phyloP scores from a whole-genome alignment of 352 stramenopile species.

The Phytophthora palmivora region DNA sequence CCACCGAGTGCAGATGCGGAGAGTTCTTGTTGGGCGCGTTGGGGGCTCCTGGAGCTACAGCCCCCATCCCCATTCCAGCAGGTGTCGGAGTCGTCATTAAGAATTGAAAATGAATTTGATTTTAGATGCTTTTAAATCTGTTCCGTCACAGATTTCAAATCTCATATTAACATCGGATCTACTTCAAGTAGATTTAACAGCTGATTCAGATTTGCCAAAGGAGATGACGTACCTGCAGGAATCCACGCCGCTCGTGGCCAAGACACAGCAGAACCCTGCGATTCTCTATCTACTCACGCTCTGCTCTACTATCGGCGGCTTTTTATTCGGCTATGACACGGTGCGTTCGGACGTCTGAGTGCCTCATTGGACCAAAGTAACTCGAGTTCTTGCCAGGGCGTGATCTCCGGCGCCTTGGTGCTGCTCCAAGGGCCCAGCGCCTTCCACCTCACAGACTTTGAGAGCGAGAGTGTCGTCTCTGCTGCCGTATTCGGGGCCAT shows the following conservation, averaged over 20 bases:
- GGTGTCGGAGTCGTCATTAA: slow-evolving; percentile 34
- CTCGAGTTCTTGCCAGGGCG: slow-evolving; percentile 39
- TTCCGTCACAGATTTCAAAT: too few relatives aligned
- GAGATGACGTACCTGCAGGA: too few relatives aligned
- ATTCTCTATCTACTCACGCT: slow-evolving; percentile 71
- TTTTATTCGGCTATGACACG: slow-evolving; percentile 87
- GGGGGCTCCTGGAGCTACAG: neutral
- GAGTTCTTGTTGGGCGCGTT: slow-evolving; percentile 63
- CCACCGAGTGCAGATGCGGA: slow-evolving; percentile 82
- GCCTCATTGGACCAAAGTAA: too few relatives aligned
- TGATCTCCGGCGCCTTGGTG: slow-evolving; percentile 83
- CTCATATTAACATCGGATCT: too few relatives aligned
- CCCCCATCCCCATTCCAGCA: slow-evolving; percentile 4
- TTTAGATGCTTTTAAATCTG: too few relatives aligned
- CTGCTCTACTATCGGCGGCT: slow-evolving; percentile 78
- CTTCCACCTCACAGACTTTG: slow-evolving; percentile 63
- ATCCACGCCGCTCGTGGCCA: slow-evolving; percentile 14
- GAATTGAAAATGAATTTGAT: too few relatives aligned
- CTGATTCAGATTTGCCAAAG: too few relatives aligned
- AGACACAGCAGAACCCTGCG: slow-evolving; percentile 19
- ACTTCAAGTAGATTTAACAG: too few relatives aligned
- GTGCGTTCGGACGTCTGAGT: slow-evolving; percentile 25
- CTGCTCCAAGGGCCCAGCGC: slow-evolving; percentile 67
- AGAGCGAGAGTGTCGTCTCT: slow-evolving; percentile 80
- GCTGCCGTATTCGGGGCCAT: slow-evolving; percentile 76